Percentiles rank a stretch among this genome's conserved stretches.
Conservation (phyloP, 2,329 filamentous ascomycete genomes). For the Trichoderma simmonsii region DNA sequence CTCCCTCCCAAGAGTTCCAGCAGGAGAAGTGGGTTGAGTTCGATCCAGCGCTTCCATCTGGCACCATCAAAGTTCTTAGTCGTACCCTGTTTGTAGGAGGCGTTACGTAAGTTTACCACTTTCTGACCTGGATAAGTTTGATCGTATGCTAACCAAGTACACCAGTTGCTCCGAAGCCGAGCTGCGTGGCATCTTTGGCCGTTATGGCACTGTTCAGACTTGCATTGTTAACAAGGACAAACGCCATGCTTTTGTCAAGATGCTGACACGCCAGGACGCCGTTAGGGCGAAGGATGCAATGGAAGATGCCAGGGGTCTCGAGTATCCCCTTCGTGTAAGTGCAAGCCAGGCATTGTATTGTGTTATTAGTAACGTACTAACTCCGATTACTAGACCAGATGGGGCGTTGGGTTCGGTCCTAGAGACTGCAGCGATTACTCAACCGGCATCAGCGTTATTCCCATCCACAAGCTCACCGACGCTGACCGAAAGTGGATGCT, state of each 20-base stretch:
- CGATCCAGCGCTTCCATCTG: constrained; percentile 69
- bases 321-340: constrained; percentile 69
- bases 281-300: constrained; percentile 81
- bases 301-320: constrained; percentile 71
- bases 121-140: not conserved
- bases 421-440: constrained; percentile 96
- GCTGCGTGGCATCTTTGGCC: constrained; percentile 73
- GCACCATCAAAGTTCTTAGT: constrained; percentile 88
- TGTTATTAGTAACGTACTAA: constrained; percentile 18
- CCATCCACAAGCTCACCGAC: constrained; percentile 87
- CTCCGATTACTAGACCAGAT: constrained; percentile 65
- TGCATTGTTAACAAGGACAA: constrained; percentile 99
- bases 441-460: constrained; percentile 88
- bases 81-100: constrained; percentile 95
- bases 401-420: constrained; percentile 96
- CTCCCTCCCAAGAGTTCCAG: constrained; percentile 42
- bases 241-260: constrained; percentile 97
- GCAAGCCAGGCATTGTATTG: not conserved
- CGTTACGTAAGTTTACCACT: constrained; percentile 66
- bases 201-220: constrained; percentile 86
- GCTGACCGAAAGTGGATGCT: constrained; percentile 97
- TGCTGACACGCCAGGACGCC: constrained; percentile 86
- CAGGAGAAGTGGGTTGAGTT: constrained; percentile 71
- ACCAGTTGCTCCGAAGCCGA: constrained; percentile 73
- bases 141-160: constrained; percentile 20